Base-by-base conservation (phyloP, 192 early-diverging fungal species). In the Coemansia sp. region DNA sequence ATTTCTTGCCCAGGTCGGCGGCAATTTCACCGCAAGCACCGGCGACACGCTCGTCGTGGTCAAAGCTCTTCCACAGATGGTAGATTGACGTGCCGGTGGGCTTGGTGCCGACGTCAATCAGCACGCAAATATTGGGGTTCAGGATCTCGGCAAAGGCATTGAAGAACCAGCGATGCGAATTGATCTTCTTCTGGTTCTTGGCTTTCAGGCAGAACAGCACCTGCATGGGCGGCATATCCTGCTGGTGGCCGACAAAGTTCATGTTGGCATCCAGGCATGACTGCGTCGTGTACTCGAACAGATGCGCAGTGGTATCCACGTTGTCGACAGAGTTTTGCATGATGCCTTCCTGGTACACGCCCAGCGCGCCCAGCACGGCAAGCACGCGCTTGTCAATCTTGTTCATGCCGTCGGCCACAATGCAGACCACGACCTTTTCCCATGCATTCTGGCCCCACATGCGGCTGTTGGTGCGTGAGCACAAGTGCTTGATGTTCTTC, bases 161-260 rank as follows among this genome's bases (percentile, higher is more conserved):
- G 82, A 96, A 96, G 86, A 96, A 96, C 94, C 94, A 96, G 59
- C 94, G 86, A 67, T 96, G 94, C 23, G 92, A 93, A 85, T 96
- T 96, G 83, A 96, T 89, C 85, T 91, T 87, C 61, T 96, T 96
- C 52, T 88, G 88, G 82, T 96, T 96, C 77, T 93, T 86, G 64
- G 94, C 92, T 83, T 96, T 96, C 57, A 96, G 83, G 69, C 91
- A 94, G 78, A 95, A 96, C 29, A 96, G 65, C 26, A 95, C 86
- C 77, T 96, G 94, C 48, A 93, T 85, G 3, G 94, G 94, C 31
- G 91, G 89, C 67, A 85, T 86, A 8, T 84, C 85, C 70, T 92
- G 82, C 71, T 89, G 76, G 52, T 85, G 79, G 6, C 86, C 85
- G 59, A 83, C 79, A 65, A 93, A 70, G 69, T 84, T 84, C 75